Evolutionary conservation across 805 yeast species (phyloP).

Genomic region (Komagataella kurtzmanii): DNA sequence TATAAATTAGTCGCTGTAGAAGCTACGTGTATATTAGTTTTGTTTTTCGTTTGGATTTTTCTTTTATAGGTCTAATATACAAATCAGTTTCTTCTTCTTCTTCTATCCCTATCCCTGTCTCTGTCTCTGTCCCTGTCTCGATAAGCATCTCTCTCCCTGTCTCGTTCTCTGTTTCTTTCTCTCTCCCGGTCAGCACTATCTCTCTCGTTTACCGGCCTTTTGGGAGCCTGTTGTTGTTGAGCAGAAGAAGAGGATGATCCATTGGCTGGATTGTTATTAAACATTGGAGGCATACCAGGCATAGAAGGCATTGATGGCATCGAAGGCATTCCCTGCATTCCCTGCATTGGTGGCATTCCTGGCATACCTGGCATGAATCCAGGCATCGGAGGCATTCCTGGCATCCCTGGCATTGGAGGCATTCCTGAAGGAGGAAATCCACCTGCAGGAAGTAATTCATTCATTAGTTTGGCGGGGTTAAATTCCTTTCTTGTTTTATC

Average conservation of each 20-base stretch:
- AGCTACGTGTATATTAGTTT: neutral
- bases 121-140: neutral
- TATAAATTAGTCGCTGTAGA: neutral
- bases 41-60: neutral
- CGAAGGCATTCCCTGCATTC: constrained; percentile 6
- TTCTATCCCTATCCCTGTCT: neutral
- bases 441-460: constrained; percentile 33
- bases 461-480: constrained; percentile 71
- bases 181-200: constrained; percentile 2
- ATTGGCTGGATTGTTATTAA: constrained; percentile 1
- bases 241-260: neutral
- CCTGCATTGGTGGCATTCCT: constrained; percentile 14
- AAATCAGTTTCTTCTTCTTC: neutral
- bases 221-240: constrained; percentile 2
- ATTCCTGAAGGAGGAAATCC: constrained; percentile 4
- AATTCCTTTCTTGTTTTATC: constrained; percentile 70
- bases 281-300: neutral
- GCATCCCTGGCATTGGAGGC: constrained; percentile 9
- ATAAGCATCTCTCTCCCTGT: neutral
- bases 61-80: neutral
- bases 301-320: constrained; percentile 2
- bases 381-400: constrained; percentile 7
- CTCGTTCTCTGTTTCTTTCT: neutral
- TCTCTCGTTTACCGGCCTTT: constrained; percentile 1
- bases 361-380: constrained; percentile 16